phyloP scores from a whole-genome alignment of 345 rosid species.

The Arabidopsis arenosa region DNA sequence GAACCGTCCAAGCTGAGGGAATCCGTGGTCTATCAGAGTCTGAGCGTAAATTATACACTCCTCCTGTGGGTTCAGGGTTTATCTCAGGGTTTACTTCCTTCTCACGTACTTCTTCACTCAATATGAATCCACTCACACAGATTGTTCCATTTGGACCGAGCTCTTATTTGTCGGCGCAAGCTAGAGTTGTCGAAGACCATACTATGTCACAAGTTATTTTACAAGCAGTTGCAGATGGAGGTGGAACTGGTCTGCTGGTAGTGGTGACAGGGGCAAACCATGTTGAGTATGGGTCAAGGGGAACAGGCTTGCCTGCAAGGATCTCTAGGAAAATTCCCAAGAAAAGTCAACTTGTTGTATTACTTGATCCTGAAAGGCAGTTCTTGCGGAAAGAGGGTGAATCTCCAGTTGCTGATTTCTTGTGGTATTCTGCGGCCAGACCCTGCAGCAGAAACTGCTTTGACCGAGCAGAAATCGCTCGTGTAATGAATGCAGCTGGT shows the following conservation, averaged over 20 bases:
- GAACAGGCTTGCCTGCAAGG: constrained; percentile 90
- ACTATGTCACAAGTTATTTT: constrained; percentile 76
- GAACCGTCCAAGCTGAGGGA: constrained; percentile 95
- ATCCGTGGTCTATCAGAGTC: constrained; percentile 80
- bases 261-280: constrained; percentile 90
- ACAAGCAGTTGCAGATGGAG: constrained; percentile 65
- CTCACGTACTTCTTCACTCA: constrained; percentile 62
- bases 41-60: constrained; percentile 71
- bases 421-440: constrained; percentile 96
- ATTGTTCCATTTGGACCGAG: constrained; percentile 81
- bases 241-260: constrained; percentile 66
- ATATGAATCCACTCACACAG: constrained; percentile 57
- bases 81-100: constrained; percentile 81
- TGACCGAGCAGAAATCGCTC: constrained; percentile 94
- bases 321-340: constrained; percentile 80
- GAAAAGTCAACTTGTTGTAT: constrained; percentile 80
- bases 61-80: constrained; percentile 92
- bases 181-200: constrained; percentile 86
- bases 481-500: constrained; percentile 97
- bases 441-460: constrained; percentile 93
- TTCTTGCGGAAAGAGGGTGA: constrained; percentile 85
- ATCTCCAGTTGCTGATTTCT: constrained; percentile 82
- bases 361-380: constrained; percentile 93
- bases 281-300: constrained; percentile 76
- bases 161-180: constrained; percentile 84